A percentile compares a stretch with the other conserved stretches of the same genome.
These are phyloP conservation scores for Copromyces sp. DNA, from an alignment of 495 filamentous ascomycete genomes.

Conservation along the genomic window DNA sequence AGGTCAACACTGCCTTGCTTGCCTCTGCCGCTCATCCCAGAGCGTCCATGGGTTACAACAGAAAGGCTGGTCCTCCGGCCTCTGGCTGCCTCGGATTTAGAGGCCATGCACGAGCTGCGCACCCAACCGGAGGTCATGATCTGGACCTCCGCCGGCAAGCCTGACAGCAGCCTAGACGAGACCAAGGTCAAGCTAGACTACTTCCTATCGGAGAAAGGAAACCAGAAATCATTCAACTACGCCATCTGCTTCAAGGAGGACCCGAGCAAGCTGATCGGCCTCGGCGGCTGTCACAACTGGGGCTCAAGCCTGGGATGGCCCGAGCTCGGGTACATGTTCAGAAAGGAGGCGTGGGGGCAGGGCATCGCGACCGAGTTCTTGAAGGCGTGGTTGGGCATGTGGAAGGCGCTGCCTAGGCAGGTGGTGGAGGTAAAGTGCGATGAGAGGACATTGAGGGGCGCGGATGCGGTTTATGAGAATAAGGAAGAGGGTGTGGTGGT, in stretches of 20 bases:
- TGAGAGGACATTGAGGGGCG: constrained; percentile 5
- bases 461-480: constrained; percentile 10
- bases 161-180: constrained; percentile 26
- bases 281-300: constrained; percentile 25
- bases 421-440: constrained; percentile 19
- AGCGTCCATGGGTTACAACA: constrained; percentile 25
- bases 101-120: constrained; percentile 29
- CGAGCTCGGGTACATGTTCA: constrained; percentile 40
- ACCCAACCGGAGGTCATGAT: constrained; percentile 42
- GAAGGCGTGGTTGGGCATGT: constrained; percentile 26
- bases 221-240: constrained; percentile 28
- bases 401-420: constrained; percentile 29
- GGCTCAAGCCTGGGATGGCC: constrained; percentile 28
- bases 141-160: constrained; percentile 26
- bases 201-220: constrained; percentile 19
- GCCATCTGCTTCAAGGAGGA: constrained; percentile 26
- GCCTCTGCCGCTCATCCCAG: constrained; percentile 19
- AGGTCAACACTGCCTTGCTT: constrained; percentile 26
- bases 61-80: constrained; percentile 37
- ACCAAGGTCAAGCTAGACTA: constrained; percentile 21
- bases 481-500: constrained; percentile 5
- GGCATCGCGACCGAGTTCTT: constrained; percentile 40
- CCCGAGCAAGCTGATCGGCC: constrained; percentile 29
- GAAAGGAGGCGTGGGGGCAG: constrained; percentile 32
- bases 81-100: constrained; percentile 25